Conservation (phyloP, 768 basidiomycete genomes). For the Lactarius hatsudake region DNA sequence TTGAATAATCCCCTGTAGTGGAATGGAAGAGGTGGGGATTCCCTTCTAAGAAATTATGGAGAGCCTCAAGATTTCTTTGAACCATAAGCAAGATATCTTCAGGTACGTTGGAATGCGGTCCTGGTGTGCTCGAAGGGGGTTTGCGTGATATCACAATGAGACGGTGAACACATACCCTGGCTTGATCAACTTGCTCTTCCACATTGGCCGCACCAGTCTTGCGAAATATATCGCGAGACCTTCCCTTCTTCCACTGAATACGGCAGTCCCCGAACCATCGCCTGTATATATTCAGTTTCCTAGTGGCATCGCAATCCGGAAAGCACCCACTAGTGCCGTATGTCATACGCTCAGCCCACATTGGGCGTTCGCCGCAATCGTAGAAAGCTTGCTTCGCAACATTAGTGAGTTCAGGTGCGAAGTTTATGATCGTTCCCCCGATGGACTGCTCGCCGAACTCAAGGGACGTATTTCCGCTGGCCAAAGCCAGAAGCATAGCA, state of each 20-base stretch:
- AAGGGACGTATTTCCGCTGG: constrained; percentile 79
- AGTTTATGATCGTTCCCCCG: constrained; percentile 45
- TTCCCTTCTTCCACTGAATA: constrained; percentile 86
- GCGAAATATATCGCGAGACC: constrained; percentile 86
- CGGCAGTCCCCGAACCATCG: constrained; percentile 56
- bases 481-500: constrained; percentile 85
- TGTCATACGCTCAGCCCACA: constrained; percentile 74
- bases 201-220: constrained; percentile 79
- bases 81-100: constrained; percentile 64
- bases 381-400: constrained; percentile 85
- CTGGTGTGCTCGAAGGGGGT: constrained; percentile 13
- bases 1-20: constrained; percentile 64
- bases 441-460: constrained; percentile 51
- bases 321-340: constrained; percentile 63
- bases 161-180: constrained; percentile 44
- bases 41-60: constrained; percentile 74
- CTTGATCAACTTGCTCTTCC: constrained; percentile 77
- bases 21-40: constrained; percentile 86
- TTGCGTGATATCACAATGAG: constrained; percentile 7
- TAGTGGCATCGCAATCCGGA: neutral
- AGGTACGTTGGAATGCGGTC: constrained; percentile 43
- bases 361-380: constrained; percentile 80
- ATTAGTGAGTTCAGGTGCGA: constrained; percentile 60
- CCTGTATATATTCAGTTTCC: constrained; percentile 8
- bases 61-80: constrained; percentile 73